phyloP scores from a whole-genome alignment of 768 basidiomycete genomes.

The Russula abietina region DNA sequence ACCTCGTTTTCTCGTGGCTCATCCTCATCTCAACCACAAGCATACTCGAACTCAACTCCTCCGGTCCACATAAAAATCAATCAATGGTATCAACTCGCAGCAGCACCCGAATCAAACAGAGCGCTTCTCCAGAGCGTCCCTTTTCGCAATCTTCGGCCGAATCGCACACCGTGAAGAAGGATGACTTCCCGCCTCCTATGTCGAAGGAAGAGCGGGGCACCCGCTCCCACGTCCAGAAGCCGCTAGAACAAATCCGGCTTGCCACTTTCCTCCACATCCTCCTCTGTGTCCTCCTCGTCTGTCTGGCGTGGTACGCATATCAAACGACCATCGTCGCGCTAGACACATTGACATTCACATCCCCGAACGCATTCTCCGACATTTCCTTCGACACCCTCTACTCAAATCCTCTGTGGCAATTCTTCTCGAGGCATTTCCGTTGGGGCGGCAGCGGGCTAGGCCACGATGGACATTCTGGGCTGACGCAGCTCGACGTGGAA shows the following conservation, averaged over 20 bases:
- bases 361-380: background rate
- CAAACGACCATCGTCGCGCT: slow-evolving; percentile 9
- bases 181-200: slow-evolving; percentile 8
- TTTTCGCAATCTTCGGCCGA: background rate
- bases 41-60: background rate
- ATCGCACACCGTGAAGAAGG: background rate
- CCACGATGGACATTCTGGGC: background rate
- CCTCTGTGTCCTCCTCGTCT: slow-evolving; percentile 2
- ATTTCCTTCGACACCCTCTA: background rate
- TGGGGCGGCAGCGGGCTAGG: background rate
- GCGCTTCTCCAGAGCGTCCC: slow-evolving; percentile 9
- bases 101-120: slow-evolving; percentile 6
- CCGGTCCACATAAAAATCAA: background rate
- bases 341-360: background rate
- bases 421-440: background rate
- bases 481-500: slow-evolving; percentile 38
- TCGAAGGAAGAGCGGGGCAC: slow-evolving; percentile 9
- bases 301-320: slow-evolving; percentile 16
- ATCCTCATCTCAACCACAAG: background rate
- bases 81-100: slow-evolving; percentile 16
- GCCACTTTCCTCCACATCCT: slow-evolving; percentile 13
- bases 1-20: slow-evolving; percentile 8
- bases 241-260: slow-evolving; percentile 9
- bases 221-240: slow-evolving; percentile 9
- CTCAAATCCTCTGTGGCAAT: background rate